Evolutionary conservation across 495 filamentous ascomycete genomes (phyloP).

Genomic region (Hypoxylon cercidicola): DNA sequence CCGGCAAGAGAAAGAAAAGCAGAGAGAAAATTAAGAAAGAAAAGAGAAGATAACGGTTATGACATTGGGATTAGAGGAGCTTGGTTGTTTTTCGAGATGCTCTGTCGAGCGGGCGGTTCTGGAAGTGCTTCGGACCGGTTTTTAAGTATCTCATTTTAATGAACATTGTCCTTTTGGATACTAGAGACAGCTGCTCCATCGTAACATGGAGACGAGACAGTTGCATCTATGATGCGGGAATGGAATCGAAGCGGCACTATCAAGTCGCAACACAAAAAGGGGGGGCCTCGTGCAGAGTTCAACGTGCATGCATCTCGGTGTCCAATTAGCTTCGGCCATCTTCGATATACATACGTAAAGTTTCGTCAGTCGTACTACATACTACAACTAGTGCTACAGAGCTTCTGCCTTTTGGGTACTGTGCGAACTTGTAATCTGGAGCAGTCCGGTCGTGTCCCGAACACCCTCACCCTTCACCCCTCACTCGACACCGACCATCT

Average conservation of each 20-base stretch:
- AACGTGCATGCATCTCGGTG: neutral
- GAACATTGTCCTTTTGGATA: slow-evolving; percentile 18
- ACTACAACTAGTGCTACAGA: no score
- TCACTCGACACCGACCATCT: slow-evolving; percentile 47
- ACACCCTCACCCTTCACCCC: no score
- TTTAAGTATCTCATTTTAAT: slow-evolving; percentile 35
- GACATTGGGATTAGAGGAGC: neutral
- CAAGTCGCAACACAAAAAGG: neutral
- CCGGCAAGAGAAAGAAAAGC: slow-evolving; percentile 1
- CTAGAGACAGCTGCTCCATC: slow-evolving; percentile 1
- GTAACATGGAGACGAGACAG: slow-evolving; percentile 2
- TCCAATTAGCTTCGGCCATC: neutral
- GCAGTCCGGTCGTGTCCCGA: no score
- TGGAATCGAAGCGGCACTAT: neutral
- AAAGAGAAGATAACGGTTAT: neutral
- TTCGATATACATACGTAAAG: no score
- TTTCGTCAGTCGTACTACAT: no score
- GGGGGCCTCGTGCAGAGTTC: neutral
- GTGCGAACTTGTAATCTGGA: no score
- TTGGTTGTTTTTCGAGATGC: slow-evolving; percentile 20
- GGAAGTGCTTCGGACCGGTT: slow-evolving; percentile 43
- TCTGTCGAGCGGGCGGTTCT: slow-evolving; percentile 35
- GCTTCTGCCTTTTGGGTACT: no score
- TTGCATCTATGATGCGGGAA: neutral
- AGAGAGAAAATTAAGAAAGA: slow-evolving; percentile 9